A percentile compares a stretch with the other conserved stretches of the same genome.
phyloP scores from a whole-genome alignment of 805 yeast genomes.

The Lachancea thermotolerans region DNA sequence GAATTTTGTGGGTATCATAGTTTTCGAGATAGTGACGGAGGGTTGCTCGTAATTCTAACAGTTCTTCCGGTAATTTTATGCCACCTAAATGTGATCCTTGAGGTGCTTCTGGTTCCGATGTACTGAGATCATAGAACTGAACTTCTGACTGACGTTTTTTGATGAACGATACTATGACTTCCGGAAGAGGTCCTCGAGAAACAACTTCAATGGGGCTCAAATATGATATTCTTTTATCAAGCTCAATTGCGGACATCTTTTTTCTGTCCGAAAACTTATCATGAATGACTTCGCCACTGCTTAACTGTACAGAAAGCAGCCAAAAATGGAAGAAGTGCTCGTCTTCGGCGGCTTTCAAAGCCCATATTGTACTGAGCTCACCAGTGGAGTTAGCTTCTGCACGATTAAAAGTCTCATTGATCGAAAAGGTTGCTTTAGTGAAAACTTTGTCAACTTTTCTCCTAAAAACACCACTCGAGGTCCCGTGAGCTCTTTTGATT shows the following conservation, averaged over 20 bases:
- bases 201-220: conserved; percentile 74
- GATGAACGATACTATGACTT: conserved; percentile 33
- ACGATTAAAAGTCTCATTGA: conserved; percentile 43
- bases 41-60: conserved; percentile 32
- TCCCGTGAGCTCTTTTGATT: conserved; percentile 46
- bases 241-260: conserved; percentile 40
- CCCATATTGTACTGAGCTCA: conserved; percentile 27
- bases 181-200: conserved; percentile 10
- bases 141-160: conserved; percentile 30
- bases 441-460: conserved; percentile 65
- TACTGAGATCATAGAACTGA: conserved; percentile 2
- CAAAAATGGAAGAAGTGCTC: conserved; percentile 15
- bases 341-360: conserved; percentile 16
- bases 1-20: conserved; percentile 53
- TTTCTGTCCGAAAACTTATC: conserved; percentile 63
- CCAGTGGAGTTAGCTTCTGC: conserved; percentile 30
- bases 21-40: conserved; percentile 51
- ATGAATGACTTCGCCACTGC: conserved; percentile 69
- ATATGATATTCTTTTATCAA: conserved; percentile 70
- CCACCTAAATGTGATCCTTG: conserved; percentile 16
- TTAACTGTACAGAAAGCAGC: conserved; percentile 51
- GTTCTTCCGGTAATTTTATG: conserved; percentile 22
- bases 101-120: conserved; percentile 5
- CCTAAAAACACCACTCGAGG: conserved; percentile 53
- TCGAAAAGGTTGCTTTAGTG: conserved; percentile 71